Evolutionary conservation across 352 stramenopile genomes (phyloP), one percentile per base, ranked within the genome.

Genomic region (Phytophthora cactorum): DNA sequence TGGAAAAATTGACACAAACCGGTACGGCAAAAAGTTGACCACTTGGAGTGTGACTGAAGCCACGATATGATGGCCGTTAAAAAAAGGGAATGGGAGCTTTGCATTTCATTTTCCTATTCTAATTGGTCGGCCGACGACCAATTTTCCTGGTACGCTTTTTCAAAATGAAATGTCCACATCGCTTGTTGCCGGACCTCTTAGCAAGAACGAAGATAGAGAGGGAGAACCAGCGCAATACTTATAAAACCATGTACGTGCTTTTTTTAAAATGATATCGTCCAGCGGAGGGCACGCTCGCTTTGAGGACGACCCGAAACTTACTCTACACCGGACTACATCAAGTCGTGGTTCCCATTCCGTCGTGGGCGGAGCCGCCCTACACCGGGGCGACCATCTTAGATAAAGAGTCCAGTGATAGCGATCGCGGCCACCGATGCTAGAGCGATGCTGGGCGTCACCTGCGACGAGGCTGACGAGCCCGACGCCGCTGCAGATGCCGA

Each of bases 331-430:
- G 53, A 69, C 46, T 60, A 69, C 52, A 65, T 49, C 53, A 62
- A 64, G 39, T 59, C 47, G 27, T 66, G 41, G 28, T 63, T 68
- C 59, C 67, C 67, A 66, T 71, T 74, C 56, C 56, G 50, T 71
- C 55, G 61, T 74, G 66, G 60, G 66, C 32, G 51, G 22, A 41
- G 38, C 29, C 47, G 55, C 61, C 59, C 32, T 55, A 61, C 46
- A 39, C 22, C 25, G 8, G 47, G 28, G 41, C 47, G 39, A 71
- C 34, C 14, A 52, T 28, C 59, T 73, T 70, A 77, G 59, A 77
- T 60, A 70, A 77, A 74, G 50, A 74, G 51, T 66, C 59, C 65
- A 36, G 59, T 67, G 38, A 77, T 70, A 29, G 45, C 59, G 29
- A 74, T 52, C 27, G 47, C 51, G 9, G 65, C 59, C 36, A 68